Conservation (phyloP, 1,284 basidiomycete species). For the Rhodotorula sp. region DNA sequence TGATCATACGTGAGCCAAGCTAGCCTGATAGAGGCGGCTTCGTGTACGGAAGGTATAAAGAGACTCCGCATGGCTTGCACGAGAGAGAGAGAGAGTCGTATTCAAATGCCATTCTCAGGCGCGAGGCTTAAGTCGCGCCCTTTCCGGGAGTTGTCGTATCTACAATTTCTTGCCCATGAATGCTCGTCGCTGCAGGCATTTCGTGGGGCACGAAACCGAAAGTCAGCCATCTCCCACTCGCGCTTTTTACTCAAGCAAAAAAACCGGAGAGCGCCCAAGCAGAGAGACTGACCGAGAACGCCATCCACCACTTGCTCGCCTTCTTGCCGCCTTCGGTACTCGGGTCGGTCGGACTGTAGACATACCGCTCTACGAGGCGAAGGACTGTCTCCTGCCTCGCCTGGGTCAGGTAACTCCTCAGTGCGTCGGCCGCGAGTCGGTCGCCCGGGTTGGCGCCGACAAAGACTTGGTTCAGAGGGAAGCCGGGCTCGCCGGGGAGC, state of each 20-base stretch:
- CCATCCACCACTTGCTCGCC: constrained; percentile 99
- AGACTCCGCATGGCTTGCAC: too few relatives aligned
- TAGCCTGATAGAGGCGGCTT: too few relatives aligned
- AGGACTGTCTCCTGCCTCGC: constrained; percentile 85
- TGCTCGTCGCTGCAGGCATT: constrained; percentile 47
- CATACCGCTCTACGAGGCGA: constrained; percentile 71
- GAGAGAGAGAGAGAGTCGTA: too few relatives aligned
- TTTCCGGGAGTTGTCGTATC: neutral
- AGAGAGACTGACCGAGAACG: constrained; percentile 60
- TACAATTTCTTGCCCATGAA: constrained; percentile 75
- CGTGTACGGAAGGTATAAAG: too few relatives aligned
- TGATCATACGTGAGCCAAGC: too few relatives aligned
- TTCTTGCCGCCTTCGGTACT: constrained; percentile 67
- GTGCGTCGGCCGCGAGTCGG: constrained; percentile 76
- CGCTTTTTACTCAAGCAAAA: too few relatives aligned
- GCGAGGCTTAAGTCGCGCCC: neutral
- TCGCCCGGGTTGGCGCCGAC: constrained; percentile 63
- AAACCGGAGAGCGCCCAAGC: constrained; percentile 53
- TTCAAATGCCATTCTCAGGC: too few relatives aligned
- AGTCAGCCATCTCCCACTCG: too few relatives aligned
- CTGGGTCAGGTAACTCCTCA: constrained; percentile 88
- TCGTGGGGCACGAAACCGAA: too few relatives aligned
- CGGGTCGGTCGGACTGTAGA: constrained; percentile 62
- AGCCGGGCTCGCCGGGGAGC: constrained; percentile 93
- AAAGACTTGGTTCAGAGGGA: constrained; percentile 90